A percentile compares a stretch with the other conserved stretches of the same genome.
Evolutionary conservation across 139 green algal species (phyloP).

Genomic region (Chlorella sp.): DNA sequence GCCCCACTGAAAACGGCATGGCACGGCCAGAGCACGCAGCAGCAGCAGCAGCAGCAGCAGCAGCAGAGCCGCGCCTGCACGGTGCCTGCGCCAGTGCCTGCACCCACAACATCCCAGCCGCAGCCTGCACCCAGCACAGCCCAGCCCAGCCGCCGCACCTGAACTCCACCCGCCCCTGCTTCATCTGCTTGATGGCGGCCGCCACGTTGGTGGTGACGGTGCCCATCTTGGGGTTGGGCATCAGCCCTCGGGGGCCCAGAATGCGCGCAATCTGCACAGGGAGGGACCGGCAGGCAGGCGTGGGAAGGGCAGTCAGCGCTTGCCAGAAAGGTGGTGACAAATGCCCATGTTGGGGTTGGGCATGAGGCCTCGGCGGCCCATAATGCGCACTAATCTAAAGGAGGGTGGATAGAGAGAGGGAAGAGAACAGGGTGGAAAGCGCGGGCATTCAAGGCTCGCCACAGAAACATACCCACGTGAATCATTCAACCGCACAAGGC

Average conservation of each 20-base stretch:
- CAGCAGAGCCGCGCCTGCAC: too few species aligned
- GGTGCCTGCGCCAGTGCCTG: too few species aligned
- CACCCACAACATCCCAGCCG: not conserved
- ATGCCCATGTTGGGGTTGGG: not conserved
- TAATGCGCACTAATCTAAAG: not conserved
- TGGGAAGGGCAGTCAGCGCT: not conserved
- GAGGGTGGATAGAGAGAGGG: too few species aligned
- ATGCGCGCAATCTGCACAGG: constrained; percentile 76
- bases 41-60: not conserved
- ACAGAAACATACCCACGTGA: too few species aligned
- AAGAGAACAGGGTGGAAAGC: too few species aligned
- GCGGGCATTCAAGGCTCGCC: too few species aligned
- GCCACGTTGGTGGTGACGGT: constrained; percentile 83
- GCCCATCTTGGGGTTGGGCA: constrained; percentile 98
- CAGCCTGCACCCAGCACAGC: not conserved
- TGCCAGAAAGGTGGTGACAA: too few species aligned
- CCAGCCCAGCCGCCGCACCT: constrained; percentile 24
- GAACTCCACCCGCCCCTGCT: constrained; percentile 85
- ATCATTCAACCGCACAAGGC: too few species aligned
- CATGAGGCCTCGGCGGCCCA: not conserved
- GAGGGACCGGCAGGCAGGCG: not conserved
- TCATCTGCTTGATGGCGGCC: constrained; percentile 71
- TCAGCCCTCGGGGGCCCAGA: constrained; percentile 93
- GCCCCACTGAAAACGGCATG: not conserved
- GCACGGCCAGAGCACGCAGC: not conserved